Evolutionary conservation across 2,329 filamentous ascomycete species (phyloP).

Genomic region (Colletotrichum lindemuthianum): DNA sequence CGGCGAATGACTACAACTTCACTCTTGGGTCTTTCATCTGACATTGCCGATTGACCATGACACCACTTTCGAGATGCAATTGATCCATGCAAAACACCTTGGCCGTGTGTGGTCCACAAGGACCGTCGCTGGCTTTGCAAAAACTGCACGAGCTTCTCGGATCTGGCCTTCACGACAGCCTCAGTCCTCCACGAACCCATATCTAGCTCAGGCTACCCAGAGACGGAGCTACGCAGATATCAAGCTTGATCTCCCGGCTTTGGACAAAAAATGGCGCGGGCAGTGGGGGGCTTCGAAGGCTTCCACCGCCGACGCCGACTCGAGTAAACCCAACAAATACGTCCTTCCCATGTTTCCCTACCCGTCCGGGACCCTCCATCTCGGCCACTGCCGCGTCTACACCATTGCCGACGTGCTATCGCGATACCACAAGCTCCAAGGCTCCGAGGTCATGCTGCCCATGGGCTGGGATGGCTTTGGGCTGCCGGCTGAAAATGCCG

Average conservation of each 20-base stretch:
- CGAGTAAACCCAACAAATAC: conserved; percentile 59
- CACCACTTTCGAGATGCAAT: conserved; percentile 40
- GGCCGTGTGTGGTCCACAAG: conserved; percentile 35
- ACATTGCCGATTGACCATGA: conserved; percentile 37
- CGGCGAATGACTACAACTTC: conserved; percentile 16
- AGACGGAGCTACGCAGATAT: conserved; percentile 49
- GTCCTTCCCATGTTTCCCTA: conserved; percentile 95
- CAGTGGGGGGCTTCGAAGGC: conserved; percentile 50
- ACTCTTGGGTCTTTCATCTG: neutral
- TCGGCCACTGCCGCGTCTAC: conserved; percentile 89
- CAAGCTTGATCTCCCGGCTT: conserved; percentile 56
- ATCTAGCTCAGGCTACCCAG: conserved; percentile 23
- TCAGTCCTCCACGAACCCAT: conserved; percentile 18
- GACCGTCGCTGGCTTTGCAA: conserved; percentile 20
- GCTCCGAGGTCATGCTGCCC: conserved; percentile 81
- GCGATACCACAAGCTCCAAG: conserved; percentile 79
- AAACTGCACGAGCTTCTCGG: conserved; percentile 10
- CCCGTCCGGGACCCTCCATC: conserved; percentile 85
- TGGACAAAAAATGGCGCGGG: conserved; percentile 64
- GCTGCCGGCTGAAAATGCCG: conserved; percentile 89
- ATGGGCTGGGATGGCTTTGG: conserved; percentile 97
- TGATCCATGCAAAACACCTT: conserved; percentile 41
- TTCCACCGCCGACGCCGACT: conserved; percentile 31
- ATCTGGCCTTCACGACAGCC: conserved; percentile 15
- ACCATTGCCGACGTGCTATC: conserved; percentile 89